Evolutionary conservation across 2,329 filamentous ascomycete species (phyloP).

Genomic region (Phoma sp.): DNA sequence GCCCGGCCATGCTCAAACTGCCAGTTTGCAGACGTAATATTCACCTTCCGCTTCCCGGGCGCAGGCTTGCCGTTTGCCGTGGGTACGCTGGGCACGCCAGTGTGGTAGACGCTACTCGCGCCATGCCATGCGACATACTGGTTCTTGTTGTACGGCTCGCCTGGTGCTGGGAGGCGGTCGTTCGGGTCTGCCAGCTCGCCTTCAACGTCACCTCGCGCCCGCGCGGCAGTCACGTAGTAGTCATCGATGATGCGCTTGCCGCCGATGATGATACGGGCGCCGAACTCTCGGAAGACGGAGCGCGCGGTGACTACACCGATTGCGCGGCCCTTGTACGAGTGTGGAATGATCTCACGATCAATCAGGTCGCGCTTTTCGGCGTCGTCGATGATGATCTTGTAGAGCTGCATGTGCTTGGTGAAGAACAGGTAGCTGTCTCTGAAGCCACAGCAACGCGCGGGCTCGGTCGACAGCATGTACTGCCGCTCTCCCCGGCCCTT

Average conservation of each 20-base stretch:
- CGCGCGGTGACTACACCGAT: slow-evolving; percentile 97
- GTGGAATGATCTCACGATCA: slow-evolving; percentile 91
- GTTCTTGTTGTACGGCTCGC: slow-evolving; percentile 96
- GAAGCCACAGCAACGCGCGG: slow-evolving; percentile 95
- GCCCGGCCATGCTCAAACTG: slow-evolving; percentile 93
- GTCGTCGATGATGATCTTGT: slow-evolving; percentile 98
- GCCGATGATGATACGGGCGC: slow-evolving; percentile 90
- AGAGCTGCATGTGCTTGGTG: slow-evolving; percentile 93
- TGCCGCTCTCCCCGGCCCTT: slow-evolving; percentile 81
- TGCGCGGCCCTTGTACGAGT: slow-evolving; percentile 96
- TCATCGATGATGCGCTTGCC: slow-evolving; percentile 87
- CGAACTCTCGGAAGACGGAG: slow-evolving; percentile 96
- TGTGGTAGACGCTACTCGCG: slow-evolving; percentile 94
- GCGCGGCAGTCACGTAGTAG: slow-evolving; percentile 80
- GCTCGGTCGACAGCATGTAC: slow-evolving; percentile 99
- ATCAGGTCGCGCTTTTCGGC: slow-evolving; percentile 98
- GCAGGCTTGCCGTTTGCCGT: slow-evolving; percentile 74
- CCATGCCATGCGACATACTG: slow-evolving; percentile 99
- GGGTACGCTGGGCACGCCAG: slow-evolving; percentile 77
- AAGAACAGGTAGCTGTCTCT: slow-evolving; percentile 98
- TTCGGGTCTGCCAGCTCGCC: slow-evolving; percentile 92
- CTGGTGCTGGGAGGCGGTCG: slow-evolving; percentile 76
- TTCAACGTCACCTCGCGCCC: slow-evolving; percentile 79
- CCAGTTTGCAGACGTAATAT: slow-evolving; percentile 94
- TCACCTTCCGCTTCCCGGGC: slow-evolving; percentile 81